These are phyloP conservation scores for Stromatinia cepivora DNA, from an alignment of 2,329 filamentous ascomycete species.

Conservation along the genomic window DNA sequence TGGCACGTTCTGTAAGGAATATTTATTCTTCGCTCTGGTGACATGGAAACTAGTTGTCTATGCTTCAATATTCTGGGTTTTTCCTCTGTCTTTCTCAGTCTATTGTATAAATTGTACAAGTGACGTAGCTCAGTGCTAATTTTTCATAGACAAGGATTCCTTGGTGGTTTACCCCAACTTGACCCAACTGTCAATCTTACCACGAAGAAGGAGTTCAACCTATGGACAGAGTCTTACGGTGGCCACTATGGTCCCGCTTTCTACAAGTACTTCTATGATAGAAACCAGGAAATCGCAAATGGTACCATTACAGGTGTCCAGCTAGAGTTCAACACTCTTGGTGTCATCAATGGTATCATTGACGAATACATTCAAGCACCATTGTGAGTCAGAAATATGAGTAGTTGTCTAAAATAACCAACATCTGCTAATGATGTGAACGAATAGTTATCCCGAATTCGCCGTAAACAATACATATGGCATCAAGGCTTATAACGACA, in stretches of 20 bases:
- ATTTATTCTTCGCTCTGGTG: background rate
- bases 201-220: conserved; percentile 45
- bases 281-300: conserved; percentile 58
- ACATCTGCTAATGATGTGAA: background rate
- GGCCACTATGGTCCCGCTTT: conserved; percentile 45
- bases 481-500: conserved; percentile 35
- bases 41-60: background rate
- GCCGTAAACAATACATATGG: conserved; percentile 52
- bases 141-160: conserved; percentile 49
- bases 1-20: conserved; percentile 50
- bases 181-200: conserved; percentile 31
- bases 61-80: background rate
- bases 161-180: conserved; percentile 48
- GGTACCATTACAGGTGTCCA: conserved; percentile 53
- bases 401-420: background rate
- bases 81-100: background rate
- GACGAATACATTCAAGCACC: conserved; percentile 59
- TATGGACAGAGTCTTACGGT: conserved; percentile 63
- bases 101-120: background rate
- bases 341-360: conserved; percentile 68
- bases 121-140: background rate
- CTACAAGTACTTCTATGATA: conserved; percentile 55
- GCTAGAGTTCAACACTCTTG: conserved; percentile 60
- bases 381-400: conserved; percentile 24
- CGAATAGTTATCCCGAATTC: conserved; percentile 36